Base-by-base conservation (phyloP, 768 basidiomycete species). In the Mycena venus region DNA sequence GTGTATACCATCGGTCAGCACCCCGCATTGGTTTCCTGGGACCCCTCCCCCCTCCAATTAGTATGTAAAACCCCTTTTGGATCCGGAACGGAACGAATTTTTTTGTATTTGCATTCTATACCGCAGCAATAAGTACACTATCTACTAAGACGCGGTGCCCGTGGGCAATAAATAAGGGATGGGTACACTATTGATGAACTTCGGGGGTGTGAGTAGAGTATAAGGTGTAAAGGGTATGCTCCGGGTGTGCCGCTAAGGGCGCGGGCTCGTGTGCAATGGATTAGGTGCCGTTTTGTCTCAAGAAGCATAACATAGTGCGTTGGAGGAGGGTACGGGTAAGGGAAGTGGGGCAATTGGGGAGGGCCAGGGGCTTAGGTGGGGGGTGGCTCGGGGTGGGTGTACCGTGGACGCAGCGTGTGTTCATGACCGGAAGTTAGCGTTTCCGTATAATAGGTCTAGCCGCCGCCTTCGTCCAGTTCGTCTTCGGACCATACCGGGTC, bases 91-190 rank as follows among this genome's bases (percentile, higher is more conserved):
- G 55, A 58, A 58, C 55, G 55, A 58, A n/a, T 49, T 34, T 58
- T 58, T 58, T 58, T 34, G 55, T 58, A 58, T 58, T 58, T 58
- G 55, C 55, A 58, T 58, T 58, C 55, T 58, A 58, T 58, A 58
- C 55, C 55, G 55, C 55, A 58, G 55, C 55, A 58, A 58, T 58
- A 58, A 58, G 55, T 58, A 34, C 55, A 58, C 55, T 58, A 58
- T 58, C 55, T 34, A 58, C 55, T 58, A 58, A 58, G 55, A 58
- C 55, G 55, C 55, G 55, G 55, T 58, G 55, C 55, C 55, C 55
- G 55, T 58, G 55, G 55, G 55, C 55, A 58, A 58, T 58, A 58
- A 58, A 58, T 58, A 58, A 58, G 55, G 55, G 55, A 58, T 58
- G 55, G 55, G 55, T 58, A 58, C 55, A 58, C 55, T 34, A 58